Conservation (phyloP, 805 yeast genomes). For the Maudiozyma serrabonitensis region DNA sequence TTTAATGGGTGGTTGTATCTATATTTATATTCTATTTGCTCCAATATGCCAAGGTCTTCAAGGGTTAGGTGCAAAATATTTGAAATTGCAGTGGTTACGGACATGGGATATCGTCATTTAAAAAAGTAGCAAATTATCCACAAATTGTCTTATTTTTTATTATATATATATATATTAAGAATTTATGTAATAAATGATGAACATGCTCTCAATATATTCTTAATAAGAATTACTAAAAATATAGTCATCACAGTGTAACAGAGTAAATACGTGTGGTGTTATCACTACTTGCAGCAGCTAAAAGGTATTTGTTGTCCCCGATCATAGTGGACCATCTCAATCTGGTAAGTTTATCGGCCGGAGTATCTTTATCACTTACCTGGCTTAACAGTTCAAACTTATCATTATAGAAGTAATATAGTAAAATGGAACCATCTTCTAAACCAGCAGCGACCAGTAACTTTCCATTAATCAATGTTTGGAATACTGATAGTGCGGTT, state of each 20-base stretch:
- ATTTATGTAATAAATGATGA: not conserved
- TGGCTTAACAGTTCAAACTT: slow-evolving; percentile 25
- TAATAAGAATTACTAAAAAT: no score
- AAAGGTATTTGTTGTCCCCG: slow-evolving; percentile 33
- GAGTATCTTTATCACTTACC: slow-evolving; percentile 37
- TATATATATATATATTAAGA: not conserved
- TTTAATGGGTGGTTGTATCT: slow-evolving; percentile 41
- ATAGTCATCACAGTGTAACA: slow-evolving; percentile 6
- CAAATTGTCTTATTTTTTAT: not conserved
- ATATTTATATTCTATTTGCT: slow-evolving; percentile 48
- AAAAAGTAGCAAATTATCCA: slow-evolving; percentile 1
- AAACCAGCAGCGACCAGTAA: slow-evolving; percentile 51
- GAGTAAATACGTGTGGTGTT: slow-evolving; percentile 40
- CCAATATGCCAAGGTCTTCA: slow-evolving; percentile 78
- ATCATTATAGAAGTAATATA: slow-evolving; percentile 32
- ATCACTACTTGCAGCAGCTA: slow-evolving; percentile 54
- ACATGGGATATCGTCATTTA: slow-evolving; percentile 42
- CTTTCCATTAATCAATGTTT: slow-evolving; percentile 22
- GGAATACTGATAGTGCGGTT: slow-evolving; percentile 54
- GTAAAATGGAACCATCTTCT: slow-evolving; percentile 52
- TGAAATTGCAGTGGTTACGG: slow-evolving; percentile 42
- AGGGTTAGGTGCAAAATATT: slow-evolving; percentile 40
- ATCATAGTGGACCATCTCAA: slow-evolving; percentile 42
- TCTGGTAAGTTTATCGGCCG: slow-evolving; percentile 54
- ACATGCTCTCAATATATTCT: not conserved